phyloP scores from a whole-genome alignment of 2,329 filamentous ascomycete species.

The Coniochaeta prunicola region DNA sequence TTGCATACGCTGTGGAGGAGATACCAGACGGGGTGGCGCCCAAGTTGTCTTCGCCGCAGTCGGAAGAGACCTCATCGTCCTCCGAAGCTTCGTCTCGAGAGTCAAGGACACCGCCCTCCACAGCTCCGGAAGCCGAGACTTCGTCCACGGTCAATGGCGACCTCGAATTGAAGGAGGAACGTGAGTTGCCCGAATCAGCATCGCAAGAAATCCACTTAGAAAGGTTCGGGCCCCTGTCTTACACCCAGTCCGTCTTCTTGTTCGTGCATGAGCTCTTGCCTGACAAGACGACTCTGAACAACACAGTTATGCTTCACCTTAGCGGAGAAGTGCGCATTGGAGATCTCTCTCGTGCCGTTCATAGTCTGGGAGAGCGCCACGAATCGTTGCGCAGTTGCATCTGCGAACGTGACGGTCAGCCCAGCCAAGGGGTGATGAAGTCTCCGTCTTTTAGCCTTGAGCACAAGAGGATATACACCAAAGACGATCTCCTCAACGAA shows the following conservation, averaged over 20 bases:
- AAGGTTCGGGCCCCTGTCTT: constrained; percentile 21
- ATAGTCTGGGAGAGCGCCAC: constrained; percentile 19
- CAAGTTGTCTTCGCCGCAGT: too few relatives aligned
- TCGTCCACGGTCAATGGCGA: too few relatives aligned
- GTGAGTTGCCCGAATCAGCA: too few relatives aligned
- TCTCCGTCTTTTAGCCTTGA: constrained; percentile 2
- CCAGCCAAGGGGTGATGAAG: constrained; percentile 9
- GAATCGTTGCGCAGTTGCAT: constrained; percentile 26
- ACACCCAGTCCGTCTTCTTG: constrained; percentile 34
- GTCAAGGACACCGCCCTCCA: too few relatives aligned
- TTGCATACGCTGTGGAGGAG: too few relatives aligned
- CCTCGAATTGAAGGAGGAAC: too few relatives aligned
- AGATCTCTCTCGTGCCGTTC: constrained; percentile 24
- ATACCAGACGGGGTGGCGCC: too few relatives aligned
- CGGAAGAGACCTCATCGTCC: too few relatives aligned
- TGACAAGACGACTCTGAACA: constrained; percentile 32
- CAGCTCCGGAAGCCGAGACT: too few relatives aligned
- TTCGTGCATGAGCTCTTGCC: constrained; percentile 24
- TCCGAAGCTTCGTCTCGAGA: too few relatives aligned
- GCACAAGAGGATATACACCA: neutral
- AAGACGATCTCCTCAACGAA: constrained; percentile 9
- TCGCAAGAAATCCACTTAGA: too few relatives aligned
- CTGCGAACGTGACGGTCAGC: constrained; percentile 6
- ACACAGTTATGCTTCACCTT: constrained; percentile 22
- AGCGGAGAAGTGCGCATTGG: constrained; percentile 22